Base-by-base conservation (phyloP, 306 rosid species). In the Vachellia collinsii region DNA sequence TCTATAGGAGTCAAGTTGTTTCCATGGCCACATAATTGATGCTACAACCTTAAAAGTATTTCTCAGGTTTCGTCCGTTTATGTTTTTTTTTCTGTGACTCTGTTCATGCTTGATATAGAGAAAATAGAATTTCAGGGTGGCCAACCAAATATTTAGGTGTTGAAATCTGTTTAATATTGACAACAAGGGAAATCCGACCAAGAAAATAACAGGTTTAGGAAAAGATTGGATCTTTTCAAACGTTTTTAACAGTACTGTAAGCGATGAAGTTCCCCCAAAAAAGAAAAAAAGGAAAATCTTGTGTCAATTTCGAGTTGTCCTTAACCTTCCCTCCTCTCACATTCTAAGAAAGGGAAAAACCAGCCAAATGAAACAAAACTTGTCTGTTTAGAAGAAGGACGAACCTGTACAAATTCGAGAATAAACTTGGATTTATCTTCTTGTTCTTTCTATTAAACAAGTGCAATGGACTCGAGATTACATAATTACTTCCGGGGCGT, bases 51-150 rank as follows among this genome's bases (percentile, higher is more conserved):
- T 63, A 22, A 41, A 43, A 50, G n/a, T 12, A 42, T 42, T 75
- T 79, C 67, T 54, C 34, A 51, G 37, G 58, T 64, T 65, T 51
- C 44, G 16, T 42, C 5, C 6, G 34, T 6, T 66, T 58, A 42
- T n/a, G n/a, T n/a, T n/a, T 77, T 22, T 72, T 25, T 20, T 22
- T 13, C 64, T 7, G 22, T 1, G 23, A 8, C 29, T 54, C 11
- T 65, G n/a, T 70, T 74, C 41, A 70, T 75, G 79, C 19, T 75
- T 41, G 46, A 53, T 65, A 70, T 36, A 29, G 14, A 63, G 16
- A n/a, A 14, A 25, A 42, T 42, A 29, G 34, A 11, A 16, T 22
- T 75, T 75, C 23, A 61, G 53, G 23, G 63, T 7, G 48, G n/a
- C 44, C 39, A 25, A 6, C 39, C 80, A 47, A 56, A 56, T 56